Conservation (phyloP, 306 rosid species). For the Cicer pinnatifidum region DNA sequence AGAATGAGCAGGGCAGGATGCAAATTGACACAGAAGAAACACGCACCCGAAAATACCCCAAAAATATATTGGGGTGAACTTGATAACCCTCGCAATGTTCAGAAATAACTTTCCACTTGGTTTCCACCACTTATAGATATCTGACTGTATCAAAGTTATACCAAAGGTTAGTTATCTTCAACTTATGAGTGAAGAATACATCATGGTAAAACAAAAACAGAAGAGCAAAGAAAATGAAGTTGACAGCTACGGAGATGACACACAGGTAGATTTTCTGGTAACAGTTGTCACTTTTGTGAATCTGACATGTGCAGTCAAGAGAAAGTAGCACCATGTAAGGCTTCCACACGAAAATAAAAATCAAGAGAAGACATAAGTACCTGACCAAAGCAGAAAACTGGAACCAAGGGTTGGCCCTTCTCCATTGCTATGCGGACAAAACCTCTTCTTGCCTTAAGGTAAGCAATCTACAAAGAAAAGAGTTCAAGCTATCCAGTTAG, state of each 20-base stretch:
- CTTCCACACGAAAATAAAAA: conserved; percentile 12
- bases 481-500: conserved; percentile 20
- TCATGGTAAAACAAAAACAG: conserved; percentile 6
- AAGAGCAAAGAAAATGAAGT: conserved; percentile 16
- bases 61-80: conserved; percentile 76
- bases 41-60: conserved; percentile 94
- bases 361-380: conserved; percentile 46
- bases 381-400: conserved; percentile 95
- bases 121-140: conserved; percentile 88
- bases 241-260: conserved; percentile 1
- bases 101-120: conserved; percentile 71
- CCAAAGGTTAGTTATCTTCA: conserved; percentile 34
- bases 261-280: not conserved
- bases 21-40: conserved; percentile 10
- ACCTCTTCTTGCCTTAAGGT: conserved; percentile 81
- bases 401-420: conserved; percentile 85
- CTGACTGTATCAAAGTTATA: conserved; percentile 58
- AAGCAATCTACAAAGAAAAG: conserved; percentile 59
- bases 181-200: conserved; percentile 26
- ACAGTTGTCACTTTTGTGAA: not conserved
- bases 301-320: conserved; percentile 27
- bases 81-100: conserved; percentile 73
- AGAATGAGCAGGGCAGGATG: conserved; percentile 13
- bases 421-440: conserved; percentile 87
- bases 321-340: conserved; percentile 32